phyloP scores from a whole-genome alignment of 1,284 basidiomycete genomes.

The Psilocybe mexicana region DNA sequence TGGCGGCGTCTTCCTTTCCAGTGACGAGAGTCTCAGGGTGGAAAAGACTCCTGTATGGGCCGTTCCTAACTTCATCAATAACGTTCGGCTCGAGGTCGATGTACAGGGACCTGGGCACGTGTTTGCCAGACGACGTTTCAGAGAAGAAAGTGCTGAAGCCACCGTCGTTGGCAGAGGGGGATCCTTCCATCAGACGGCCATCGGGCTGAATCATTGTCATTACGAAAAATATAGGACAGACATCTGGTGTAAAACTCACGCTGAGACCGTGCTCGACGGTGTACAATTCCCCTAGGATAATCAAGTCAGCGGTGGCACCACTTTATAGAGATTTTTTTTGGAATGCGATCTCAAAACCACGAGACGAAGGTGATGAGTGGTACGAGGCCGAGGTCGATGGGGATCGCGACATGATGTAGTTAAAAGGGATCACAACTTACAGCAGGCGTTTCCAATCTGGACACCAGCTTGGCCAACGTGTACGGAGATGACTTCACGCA shows the following conservation, averaged over 20 bases:
- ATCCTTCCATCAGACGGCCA: slow-evolving; percentile 81
- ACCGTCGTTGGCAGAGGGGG: slow-evolving; percentile 75
- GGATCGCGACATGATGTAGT: slow-evolving; percentile 16
- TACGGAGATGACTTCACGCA: slow-evolving; percentile 94
- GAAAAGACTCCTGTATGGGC: slow-evolving; percentile 93
- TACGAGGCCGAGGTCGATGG: slow-evolving; percentile 22
- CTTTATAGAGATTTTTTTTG: slow-evolving; percentile 24
- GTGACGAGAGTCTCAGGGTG: slow-evolving; percentile 99
- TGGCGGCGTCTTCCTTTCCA: slow-evolving; percentile 99
- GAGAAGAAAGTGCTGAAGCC: slow-evolving; percentile 98
- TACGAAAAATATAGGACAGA: slow-evolving; percentile 5
- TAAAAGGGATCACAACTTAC: slow-evolving; percentile 48
- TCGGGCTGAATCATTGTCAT: slow-evolving; percentile 64
- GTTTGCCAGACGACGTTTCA: slow-evolving; percentile 90
- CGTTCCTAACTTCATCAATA: slow-evolving; percentile 95
- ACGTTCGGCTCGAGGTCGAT: slow-evolving; percentile 96
- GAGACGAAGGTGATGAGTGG: slow-evolving; percentile 27
- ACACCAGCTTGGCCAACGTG: slow-evolving; percentile 96
- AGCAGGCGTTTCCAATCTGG: slow-evolving; percentile 96
- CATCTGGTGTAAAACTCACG: slow-evolving; percentile 49
- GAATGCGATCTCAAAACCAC: slow-evolving; percentile 13
- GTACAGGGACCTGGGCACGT: slow-evolving; percentile 97
- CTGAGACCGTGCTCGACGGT: slow-evolving; percentile 97
- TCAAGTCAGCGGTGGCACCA: slow-evolving; percentile 40
- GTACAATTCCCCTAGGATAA: slow-evolving; percentile 69